Conservation (phyloP, 768 basidiomycete genomes). For the Pleurotus sapidus region DNA sequence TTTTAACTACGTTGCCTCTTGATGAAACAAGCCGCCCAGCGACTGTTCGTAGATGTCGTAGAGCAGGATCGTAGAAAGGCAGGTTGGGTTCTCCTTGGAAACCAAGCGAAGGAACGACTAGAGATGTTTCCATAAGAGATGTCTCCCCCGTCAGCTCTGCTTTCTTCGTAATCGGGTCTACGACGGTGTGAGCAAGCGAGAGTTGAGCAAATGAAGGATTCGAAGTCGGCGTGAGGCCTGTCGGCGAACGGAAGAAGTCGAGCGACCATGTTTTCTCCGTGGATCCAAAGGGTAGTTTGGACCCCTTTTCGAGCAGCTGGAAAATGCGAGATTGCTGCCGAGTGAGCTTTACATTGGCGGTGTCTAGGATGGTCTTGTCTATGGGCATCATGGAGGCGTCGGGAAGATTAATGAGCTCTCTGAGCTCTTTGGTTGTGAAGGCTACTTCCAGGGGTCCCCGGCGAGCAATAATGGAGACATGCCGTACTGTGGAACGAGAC, state of each 20-base stretch:
- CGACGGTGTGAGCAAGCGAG: slow-evolving; percentile 56
- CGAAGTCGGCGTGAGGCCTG: slow-evolving; percentile 29
- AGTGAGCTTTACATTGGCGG: slow-evolving; percentile 28
- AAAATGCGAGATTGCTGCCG: slow-evolving; percentile 67
- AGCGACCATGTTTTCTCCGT: slow-evolving; percentile 75
- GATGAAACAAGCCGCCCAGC: slow-evolving; percentile 47
- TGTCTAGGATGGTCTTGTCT: slow-evolving; percentile 38
- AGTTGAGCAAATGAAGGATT: slow-evolving; percentile 32
- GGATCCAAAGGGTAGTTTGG: slow-evolving; percentile 43
- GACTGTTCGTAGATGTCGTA: slow-evolving; percentile 54
- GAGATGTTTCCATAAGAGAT: slow-evolving; percentile 56
- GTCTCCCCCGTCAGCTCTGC: slow-evolving; percentile 56
- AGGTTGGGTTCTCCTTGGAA: slow-evolving; percentile 67
- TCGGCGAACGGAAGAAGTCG: slow-evolving; percentile 78
- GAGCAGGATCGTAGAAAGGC: slow-evolving; percentile 56
- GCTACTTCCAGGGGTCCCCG: slow-evolving; percentile 88
- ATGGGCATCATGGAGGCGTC: slow-evolving; percentile 70
- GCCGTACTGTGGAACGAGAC: slow-evolving; percentile 55
- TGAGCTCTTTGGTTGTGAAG: slow-evolving; percentile 89
- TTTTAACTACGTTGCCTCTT: slow-evolving; percentile 36
- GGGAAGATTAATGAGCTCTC: slow-evolving; percentile 73
- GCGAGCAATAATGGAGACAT: slow-evolving; percentile 81
- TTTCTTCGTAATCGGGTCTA: slow-evolving; percentile 45
- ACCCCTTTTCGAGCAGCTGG: slow-evolving; percentile 65
- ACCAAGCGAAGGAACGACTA: slow-evolving; percentile 87